Evolutionary conservation across 768 basidiomycete species (phyloP).

Genomic region (Dioszegia crocea): DNA sequence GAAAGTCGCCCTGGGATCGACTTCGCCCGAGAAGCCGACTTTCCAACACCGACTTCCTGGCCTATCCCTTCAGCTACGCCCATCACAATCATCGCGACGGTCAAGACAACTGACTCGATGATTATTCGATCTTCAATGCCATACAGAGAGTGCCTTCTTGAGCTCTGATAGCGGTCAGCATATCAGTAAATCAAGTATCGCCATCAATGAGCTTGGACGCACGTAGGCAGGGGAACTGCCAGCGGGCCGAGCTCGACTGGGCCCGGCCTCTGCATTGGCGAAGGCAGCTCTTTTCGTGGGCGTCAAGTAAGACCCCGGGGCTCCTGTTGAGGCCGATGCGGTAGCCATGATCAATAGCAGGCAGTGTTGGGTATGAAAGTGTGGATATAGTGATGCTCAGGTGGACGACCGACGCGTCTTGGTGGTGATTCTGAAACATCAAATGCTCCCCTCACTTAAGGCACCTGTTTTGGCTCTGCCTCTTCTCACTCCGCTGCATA

Average conservation of each 20-base stretch:
- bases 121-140: slow-evolving; percentile 94
- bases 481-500: neutral
- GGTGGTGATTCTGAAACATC: slow-evolving; percentile 1
- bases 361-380: neutral
- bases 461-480: neutral
- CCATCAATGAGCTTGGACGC: neutral
- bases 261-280: slow-evolving; percentile 33
- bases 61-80: slow-evolving; percentile 19
- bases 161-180: slow-evolving; percentile 22
- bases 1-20: slow-evolving; percentile 83
- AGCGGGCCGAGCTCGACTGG: slow-evolving; percentile 32
- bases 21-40: slow-evolving; percentile 95
- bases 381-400: neutral
- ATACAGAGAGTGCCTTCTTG: slow-evolving; percentile 81
- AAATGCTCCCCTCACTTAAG: slow-evolving; percentile 5
- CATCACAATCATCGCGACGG: neutral
- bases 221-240: slow-evolving; percentile 46
- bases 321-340: neutral
- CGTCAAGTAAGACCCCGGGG: slow-evolving; percentile 14
- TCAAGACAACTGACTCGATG: slow-evolving; percentile 62
- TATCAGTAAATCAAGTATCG: neutral
- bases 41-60: slow-evolving; percentile 93
- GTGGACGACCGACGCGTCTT: neutral
- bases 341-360: neutral
- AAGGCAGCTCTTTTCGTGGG: slow-evolving; percentile 38